These are phyloP conservation scores for Pezicula neosporulosa DNA, from an alignment of 2,329 filamentous ascomycete genomes.

Conservation along the genomic window DNA sequence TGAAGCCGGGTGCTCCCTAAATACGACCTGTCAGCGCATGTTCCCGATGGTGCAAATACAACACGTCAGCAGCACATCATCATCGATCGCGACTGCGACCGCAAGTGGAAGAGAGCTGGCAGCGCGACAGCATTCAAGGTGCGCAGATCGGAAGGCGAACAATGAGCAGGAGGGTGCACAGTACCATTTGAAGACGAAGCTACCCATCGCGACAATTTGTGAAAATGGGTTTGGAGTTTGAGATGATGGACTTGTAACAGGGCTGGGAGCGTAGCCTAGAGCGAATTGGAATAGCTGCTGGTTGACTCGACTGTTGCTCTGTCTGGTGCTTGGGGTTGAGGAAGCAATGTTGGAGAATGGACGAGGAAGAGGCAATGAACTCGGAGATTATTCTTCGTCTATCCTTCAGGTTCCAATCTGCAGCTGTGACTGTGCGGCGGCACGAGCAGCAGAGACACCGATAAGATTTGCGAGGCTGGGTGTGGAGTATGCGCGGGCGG, in stretches of 20 bases:
- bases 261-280: background rate
- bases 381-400: conserved; percentile 1
- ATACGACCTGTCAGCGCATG: conserved; percentile 15
- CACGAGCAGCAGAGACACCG: too few species aligned
- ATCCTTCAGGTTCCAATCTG: background rate
- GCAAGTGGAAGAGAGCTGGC: background rate
- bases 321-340: conserved; percentile 22
- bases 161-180: conserved; percentile 3
- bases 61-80: background rate
- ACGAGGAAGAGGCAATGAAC: background rate
- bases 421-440: background rate
- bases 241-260: conserved; percentile 8
- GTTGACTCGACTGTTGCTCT: background rate
- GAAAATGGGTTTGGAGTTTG: background rate
- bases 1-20: conserved; percentile 79
- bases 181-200: conserved; percentile 34
- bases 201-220: conserved; percentile 26
- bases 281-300: conserved; percentile 1
- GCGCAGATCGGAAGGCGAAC: background rate
- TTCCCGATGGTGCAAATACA: background rate
- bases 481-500: background rate
- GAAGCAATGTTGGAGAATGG: background rate
- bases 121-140: background rate
- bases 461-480: background rate
- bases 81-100: background rate